A percentile compares a stretch with the other conserved stretches of the same genome.
phyloP scores from a whole-genome alignment of 768 basidiomycete genomes.

The Nidula microcarpa region DNA sequence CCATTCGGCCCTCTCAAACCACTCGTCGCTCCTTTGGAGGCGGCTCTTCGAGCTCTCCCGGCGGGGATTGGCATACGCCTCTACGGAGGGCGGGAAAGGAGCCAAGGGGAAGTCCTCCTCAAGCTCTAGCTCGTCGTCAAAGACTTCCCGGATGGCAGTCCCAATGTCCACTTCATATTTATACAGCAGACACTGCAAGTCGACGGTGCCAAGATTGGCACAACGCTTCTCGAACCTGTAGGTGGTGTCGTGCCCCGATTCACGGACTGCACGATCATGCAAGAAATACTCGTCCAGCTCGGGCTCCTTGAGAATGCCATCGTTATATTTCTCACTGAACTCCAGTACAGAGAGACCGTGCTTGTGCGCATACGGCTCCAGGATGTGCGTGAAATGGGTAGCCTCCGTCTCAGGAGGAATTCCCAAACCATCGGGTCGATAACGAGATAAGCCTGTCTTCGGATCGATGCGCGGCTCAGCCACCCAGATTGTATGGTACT shows the following conservation, averaged over 20 bases:
- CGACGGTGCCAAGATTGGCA: slow-evolving; percentile 94
- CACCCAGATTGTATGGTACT: slow-evolving; percentile 98
- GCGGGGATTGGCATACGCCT: slow-evolving; percentile 60
- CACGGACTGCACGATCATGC: slow-evolving; percentile 94
- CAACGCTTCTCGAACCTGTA: slow-evolving; percentile 98
- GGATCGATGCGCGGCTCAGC: slow-evolving; percentile 92
- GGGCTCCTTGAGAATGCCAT: slow-evolving; percentile 78
- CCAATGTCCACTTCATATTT: slow-evolving; percentile 99
- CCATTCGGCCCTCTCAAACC: slow-evolving; percentile 88
- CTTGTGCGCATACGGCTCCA: slow-evolving; percentile 92
- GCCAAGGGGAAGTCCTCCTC: slow-evolving; percentile 90
- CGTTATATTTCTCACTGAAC: slow-evolving; percentile 96
- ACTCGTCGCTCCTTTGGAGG: slow-evolving; percentile 78
- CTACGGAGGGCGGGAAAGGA: slow-evolving; percentile 84
- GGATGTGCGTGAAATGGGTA: slow-evolving; percentile 95
- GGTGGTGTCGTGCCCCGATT: slow-evolving; percentile 94
- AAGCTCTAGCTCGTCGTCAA: slow-evolving; percentile 87
- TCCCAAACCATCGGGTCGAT: slow-evolving; percentile 88
- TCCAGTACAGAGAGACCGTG: slow-evolving; percentile 92
- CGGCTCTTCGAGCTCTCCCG: slow-evolving; percentile 58
- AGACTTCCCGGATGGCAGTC: slow-evolving; percentile 94
- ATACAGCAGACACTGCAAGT: slow-evolving; percentile 92
- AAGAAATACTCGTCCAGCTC: slow-evolving; percentile 95
- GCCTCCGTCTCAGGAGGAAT: slow-evolving; percentile 99
- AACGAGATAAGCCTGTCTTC: slow-evolving; percentile 92